Evolutionary conservation across 2,329 filamentous ascomycete species (phyloP).

Genomic region (Bertia moriformis): DNA sequence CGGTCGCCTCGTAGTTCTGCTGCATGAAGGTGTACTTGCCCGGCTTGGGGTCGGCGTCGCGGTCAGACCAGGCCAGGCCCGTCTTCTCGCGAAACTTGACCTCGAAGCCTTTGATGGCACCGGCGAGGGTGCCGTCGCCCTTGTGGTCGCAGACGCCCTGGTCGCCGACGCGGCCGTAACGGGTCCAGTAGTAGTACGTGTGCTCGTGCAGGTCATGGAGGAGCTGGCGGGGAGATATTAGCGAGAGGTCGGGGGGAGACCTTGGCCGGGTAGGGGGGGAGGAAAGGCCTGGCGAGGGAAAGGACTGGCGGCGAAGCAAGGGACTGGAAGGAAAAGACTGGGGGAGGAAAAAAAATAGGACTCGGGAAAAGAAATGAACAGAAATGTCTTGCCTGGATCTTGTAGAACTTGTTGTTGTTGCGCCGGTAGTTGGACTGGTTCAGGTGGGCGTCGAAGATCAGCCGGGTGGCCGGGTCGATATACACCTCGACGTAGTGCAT

Average conservation of each 20-base stretch:
- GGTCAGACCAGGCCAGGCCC: slow-evolving; percentile 37
- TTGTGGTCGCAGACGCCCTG: slow-evolving; percentile 30
- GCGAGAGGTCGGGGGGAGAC: no score
- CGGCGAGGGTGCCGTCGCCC: slow-evolving; percentile 21
- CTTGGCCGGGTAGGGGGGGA: no score
- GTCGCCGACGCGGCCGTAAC: slow-evolving; percentile 46
- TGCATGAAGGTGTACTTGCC: slow-evolving; percentile 67
- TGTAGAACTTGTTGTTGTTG: background rate
- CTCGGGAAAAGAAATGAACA: no score
- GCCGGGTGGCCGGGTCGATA: slow-evolving; percentile 40
- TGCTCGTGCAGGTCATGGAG: background rate
- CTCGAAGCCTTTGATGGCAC: slow-evolving; percentile 34
- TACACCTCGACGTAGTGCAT: slow-evolving; percentile 36
- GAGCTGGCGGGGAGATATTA: no score
- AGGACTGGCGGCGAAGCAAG: no score
- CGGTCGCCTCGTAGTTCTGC: slow-evolving; percentile 59
- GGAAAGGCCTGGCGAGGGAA: no score
- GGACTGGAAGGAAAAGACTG: no score
- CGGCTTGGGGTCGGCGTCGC: slow-evolving; percentile 38
- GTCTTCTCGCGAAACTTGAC: slow-evolving; percentile 51
- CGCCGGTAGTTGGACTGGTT: background rate
- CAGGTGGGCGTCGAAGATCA: slow-evolving; percentile 35
- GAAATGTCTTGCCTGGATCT: no score
- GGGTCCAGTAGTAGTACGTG: background rate
- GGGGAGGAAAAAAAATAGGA: no score